Conservation (phyloP, 805 yeast genomes). For the Zygosaccharomyces lentus region DNA sequence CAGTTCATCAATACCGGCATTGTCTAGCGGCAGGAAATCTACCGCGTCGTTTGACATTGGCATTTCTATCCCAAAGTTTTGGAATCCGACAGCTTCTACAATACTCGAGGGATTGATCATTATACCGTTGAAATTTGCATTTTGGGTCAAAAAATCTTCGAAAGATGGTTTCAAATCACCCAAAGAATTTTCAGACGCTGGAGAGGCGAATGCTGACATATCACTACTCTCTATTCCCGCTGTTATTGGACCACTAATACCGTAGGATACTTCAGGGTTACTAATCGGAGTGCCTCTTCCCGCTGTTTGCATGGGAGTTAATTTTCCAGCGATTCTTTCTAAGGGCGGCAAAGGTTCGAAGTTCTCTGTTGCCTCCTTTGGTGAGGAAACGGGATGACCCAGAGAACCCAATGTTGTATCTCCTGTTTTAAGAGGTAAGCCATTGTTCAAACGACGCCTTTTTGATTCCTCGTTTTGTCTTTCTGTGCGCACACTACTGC, state of each 20-base stretch:
- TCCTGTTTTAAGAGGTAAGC: constrained; percentile 6
- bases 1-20: constrained; percentile 29
- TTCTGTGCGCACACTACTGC: constrained; percentile 30
- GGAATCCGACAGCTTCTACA: constrained; percentile 33
- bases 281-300: neutral
- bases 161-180: constrained; percentile 31
- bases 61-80: constrained; percentile 16
- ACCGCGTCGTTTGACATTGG: constrained; percentile 19
- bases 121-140: constrained; percentile 30
- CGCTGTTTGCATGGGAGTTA: constrained; percentile 10
- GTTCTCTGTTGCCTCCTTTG: constrained; percentile 10
- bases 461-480: constrained; percentile 21
- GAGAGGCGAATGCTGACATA: constrained; percentile 15
- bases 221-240: constrained; percentile 7
- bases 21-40: constrained; percentile 29
- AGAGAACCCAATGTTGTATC: constrained; percentile 13
- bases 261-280: neutral
- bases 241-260: neutral
- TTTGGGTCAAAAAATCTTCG: constrained; percentile 34
- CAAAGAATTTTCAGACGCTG: constrained; percentile 23
- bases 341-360: constrained; percentile 15
- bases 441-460: constrained; percentile 21
- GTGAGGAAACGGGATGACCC: constrained; percentile 11
- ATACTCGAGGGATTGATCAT: constrained; percentile 32
- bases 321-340: constrained; percentile 17